Evolutionary conservation across 768 basidiomycete species (phyloP).

Genomic region (Basidioascus undulatus): DNA sequence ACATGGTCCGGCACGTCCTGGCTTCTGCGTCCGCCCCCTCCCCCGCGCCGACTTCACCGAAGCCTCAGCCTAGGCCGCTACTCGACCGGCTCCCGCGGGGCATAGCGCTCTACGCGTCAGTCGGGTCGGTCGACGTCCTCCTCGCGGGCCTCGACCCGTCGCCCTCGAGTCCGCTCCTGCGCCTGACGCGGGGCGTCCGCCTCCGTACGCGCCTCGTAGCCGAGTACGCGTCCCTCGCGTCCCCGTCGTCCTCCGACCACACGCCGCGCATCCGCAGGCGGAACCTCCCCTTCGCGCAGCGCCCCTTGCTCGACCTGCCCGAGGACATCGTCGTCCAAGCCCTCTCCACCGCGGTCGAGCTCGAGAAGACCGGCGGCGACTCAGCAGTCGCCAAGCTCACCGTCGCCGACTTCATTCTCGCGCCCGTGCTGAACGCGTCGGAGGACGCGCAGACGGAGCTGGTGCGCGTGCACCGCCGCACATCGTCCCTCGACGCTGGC

Average conservation of each 20-base stretch:
- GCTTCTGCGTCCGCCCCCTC: slow-evolving; percentile 30
- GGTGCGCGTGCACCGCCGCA: neutral
- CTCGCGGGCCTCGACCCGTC: too few relatives aligned
- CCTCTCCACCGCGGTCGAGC: slow-evolving; percentile 12
- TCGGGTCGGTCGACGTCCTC: neutral
- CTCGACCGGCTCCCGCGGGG: slow-evolving; percentile 24
- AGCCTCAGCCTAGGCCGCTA: slow-evolving; percentile 9
- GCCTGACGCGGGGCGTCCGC: slow-evolving; percentile 14
- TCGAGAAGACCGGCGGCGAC: neutral
- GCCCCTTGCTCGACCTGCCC: slow-evolving; percentile 15
- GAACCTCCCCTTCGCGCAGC: slow-evolving; percentile 8
- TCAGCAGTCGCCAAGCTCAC: slow-evolving; percentile 5
- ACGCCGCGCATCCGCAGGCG: too few relatives aligned
- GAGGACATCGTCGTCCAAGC: slow-evolving; percentile 17
- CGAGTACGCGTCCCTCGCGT: slow-evolving; percentile 14
- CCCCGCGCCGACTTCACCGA: slow-evolving; percentile 26
- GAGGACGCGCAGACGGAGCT: slow-evolving; percentile 2
- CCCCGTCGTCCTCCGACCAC: slow-evolving; percentile 10
- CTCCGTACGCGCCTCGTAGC: slow-evolving; percentile 10
- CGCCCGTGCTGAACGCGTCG: slow-evolving; percentile 10
- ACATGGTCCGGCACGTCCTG: slow-evolving; percentile 27
- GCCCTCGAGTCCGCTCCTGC: too few relatives aligned
- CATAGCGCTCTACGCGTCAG: neutral
- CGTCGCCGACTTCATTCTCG: slow-evolving; percentile 3
- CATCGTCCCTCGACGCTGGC: neutral